Evolutionary conservation across 176 grass and related monocot species (phyloP).

Genomic region (sorghum (Sorghum bicolor)): Sorghum_bicolor_NCBIv3 NC_012873.2:61391501-61392000

Average conservation of each 20-base stretch:
- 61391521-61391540: too few species aligned
- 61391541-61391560: too few species aligned
- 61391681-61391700: not conserved
- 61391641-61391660: not conserved
- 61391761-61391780: not conserved
- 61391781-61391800: not conserved
- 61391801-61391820: constrained; percentile 15
- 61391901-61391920: constrained; percentile 59
- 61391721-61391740: not conserved
- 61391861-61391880: constrained; percentile 86
- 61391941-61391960: constrained; percentile 88
- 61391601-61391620: too few species aligned
- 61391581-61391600: too few species aligned
- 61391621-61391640: not conserved
- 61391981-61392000: constrained; percentile 93
- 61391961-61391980: constrained; percentile 93
- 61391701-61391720: not conserved
- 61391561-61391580: too few species aligned
- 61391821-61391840: constrained; percentile 65
- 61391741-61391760: not conserved
- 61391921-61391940: constrained; percentile 98
- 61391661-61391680: not conserved
- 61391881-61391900: constrained; percentile 67
- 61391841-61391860: constrained; percentile 89
- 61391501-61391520: too few species aligned